Conservation (phyloP, 2,329 filamentous ascomycete genomes). For the Fusarium buharicum region DNA sequence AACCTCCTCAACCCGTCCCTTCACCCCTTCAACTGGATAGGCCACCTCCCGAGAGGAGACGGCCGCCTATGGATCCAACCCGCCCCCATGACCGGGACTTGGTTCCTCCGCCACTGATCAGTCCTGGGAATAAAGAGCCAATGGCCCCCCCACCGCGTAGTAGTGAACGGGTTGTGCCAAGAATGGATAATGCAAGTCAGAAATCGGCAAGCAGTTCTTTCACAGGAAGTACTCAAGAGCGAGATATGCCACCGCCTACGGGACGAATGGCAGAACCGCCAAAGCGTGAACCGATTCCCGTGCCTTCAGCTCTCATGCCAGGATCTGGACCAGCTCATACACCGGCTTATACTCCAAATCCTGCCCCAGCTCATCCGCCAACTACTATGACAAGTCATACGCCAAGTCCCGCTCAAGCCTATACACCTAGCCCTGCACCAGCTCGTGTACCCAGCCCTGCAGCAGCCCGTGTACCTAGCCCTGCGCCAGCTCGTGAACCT, state of each 20-base stretch:
- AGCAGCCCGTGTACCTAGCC: slow-evolving; percentile 6
- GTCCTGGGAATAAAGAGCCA: slow-evolving; percentile 59
- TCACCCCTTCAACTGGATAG: slow-evolving; percentile 51
- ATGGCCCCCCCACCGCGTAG: slow-evolving; percentile 62
- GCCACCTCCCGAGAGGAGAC: slow-evolving; percentile 69
- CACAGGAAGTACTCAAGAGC: slow-evolving; percentile 49
- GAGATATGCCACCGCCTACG: slow-evolving; percentile 42
- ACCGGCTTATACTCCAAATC: neutral
- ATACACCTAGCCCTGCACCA: slow-evolving; percentile 5
- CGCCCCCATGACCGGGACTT: slow-evolving; percentile 65
- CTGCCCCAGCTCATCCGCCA: neutral
- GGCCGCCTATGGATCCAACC: slow-evolving; percentile 73
- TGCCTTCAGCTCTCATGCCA: slow-evolving; percentile 35
- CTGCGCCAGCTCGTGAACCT: neutral
- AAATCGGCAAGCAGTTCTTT: slow-evolving; percentile 42
- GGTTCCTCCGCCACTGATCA: slow-evolving; percentile 68
- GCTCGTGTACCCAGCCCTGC: slow-evolving; percentile 11
- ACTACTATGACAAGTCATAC: slow-evolving; percentile 1
- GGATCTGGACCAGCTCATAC: slow-evolving; percentile 4
- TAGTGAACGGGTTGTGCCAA: slow-evolving; percentile 59
- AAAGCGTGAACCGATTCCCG: slow-evolving; percentile 30
- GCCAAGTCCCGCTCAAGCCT: slow-evolving; percentile 1
- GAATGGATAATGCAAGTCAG: slow-evolving; percentile 56
- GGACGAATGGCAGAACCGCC: slow-evolving; percentile 35
- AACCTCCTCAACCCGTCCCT: slow-evolving; percentile 42